Base-by-base conservation (phyloP, 208 protist genomes). In the Acanthamoeba lenticulata region DNA sequence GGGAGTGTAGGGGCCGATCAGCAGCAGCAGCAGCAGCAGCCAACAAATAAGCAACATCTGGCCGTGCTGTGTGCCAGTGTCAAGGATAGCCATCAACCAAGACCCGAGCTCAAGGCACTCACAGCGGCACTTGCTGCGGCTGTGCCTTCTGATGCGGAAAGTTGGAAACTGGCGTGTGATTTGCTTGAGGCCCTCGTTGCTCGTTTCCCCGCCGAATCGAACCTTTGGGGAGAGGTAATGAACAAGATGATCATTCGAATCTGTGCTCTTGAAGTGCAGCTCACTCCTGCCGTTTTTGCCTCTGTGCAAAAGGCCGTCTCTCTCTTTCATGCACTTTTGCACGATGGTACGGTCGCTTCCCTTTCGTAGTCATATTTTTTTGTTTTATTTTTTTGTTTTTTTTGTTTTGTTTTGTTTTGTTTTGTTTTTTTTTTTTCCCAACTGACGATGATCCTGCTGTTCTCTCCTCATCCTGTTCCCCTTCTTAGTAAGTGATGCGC, bases 191-290 rank as follows among this genome's bases (percentile, higher is more conserved):
- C 38, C 2, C 44, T 86, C 3, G 77, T 86, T 2, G 77, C 44
- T 27, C 38, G 57, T 32, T 86, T 86, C 24, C 77, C 77, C 13
- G 32, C 77, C 2, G 77, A 86, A 21, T n/a, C 77, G 7, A 29
- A 38, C 27, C 27, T 86, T 38, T 86, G 77, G 77, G 32, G 77
- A 17, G 77, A 86, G 45, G 77, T 86, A 2, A 52, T 86, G 44
- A 38, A 17, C n/a, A 47, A 57, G 15, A 36, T 86, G 77, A 86
- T 86, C 24, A 42, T 42, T 27, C 29, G 77, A 1, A 86, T 86
- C 77, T 42, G 44, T 19, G 19, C 44, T 7, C 77, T 86, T 3
- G 77, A 86, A 9, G 77, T 86, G 27, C 77, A 86, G 77, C 44
- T 86, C 1, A 86, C 42, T 19, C 77, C 77, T 21, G 44, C 77